These are phyloP conservation scores for Cocos nucifera DNA, from an alignment of 176 grass and related monocot species.

Conservation along the genomic window DNA sequence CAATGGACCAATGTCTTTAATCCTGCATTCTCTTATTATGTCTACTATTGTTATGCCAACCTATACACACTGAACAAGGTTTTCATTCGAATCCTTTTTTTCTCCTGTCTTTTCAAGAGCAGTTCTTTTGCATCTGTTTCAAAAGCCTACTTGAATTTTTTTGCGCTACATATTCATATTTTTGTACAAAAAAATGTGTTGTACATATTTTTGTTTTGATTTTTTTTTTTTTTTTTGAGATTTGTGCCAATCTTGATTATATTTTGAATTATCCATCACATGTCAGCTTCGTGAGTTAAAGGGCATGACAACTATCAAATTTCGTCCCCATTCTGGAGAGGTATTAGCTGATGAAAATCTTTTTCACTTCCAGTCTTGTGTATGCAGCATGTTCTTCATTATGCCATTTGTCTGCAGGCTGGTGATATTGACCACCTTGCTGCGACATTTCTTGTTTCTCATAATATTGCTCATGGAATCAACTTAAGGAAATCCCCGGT, in stretches of 20 bases:
- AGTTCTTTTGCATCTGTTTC: no score
- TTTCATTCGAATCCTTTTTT: constrained; percentile 1
- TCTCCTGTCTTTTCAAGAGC: neutral
- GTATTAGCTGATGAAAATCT: constrained; percentile 26
- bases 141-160: no score
- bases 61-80: constrained; percentile 92
- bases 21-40: constrained; percentile 91
- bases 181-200: no score
- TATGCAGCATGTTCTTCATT: constrained; percentile 9
- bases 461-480: constrained; percentile 89
- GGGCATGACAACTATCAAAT: constrained; percentile 88
- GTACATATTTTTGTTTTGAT: no score
- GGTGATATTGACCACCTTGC: constrained; percentile 89
- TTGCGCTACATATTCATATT: no score
- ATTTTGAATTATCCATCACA: constrained; percentile 20
- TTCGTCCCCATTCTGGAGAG: constrained; percentile 91
- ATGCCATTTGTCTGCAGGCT: constrained; percentile 52
- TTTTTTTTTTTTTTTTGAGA: neutral
- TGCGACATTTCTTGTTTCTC: constrained; percentile 69
- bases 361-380: neutral
- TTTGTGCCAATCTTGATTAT: constrained; percentile 10
- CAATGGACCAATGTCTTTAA: constrained; percentile 95
- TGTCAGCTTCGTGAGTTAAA: constrained; percentile 77
- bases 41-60: constrained; percentile 92
- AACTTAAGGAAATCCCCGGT: constrained; percentile 90